Base-by-base conservation (phyloP, 768 basidiomycete species). In the Tephrocybe rancida region DNA sequence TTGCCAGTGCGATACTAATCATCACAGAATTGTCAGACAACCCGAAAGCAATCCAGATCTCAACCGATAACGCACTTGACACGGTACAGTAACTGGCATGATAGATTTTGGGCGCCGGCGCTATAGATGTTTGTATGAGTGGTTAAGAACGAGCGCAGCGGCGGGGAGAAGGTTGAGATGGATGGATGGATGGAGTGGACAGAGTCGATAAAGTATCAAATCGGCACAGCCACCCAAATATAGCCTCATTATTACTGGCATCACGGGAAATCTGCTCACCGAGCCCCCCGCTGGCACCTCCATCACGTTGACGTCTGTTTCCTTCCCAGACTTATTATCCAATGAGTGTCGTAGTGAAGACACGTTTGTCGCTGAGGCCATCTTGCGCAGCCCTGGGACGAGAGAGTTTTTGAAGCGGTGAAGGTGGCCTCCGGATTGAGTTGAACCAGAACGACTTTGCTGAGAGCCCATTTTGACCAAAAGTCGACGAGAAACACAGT, bases 1-100 rank as follows among this genome's bases (percentile, higher is more conserved):
- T 86, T 90, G 58, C 92, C 92, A 8, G 92, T 94, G 58, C 90
- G 88, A 64, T 93, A 92, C 90, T 92, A 61, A 25, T 39, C 29
- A 55, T 50, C 38, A 44, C n/a, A 42, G 19, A 34, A 41, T 26
- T 30, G 58, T 56, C 32, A 56, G 51, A 44, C n/a, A 22, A n/a
- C 22, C 48, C 25, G 41, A 26, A 38, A 55, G 53, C 26, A 41
- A 44, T 30, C 21, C 3, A 53, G 52, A 49, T n/a, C 56, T 57
- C 54, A 32, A 51, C 39, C 47, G 43, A 54, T 34, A 54, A 56
- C 64, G 41, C 54, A 78, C 78, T 70, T 78, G 75, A 59, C 78
- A 80, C 19, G 78, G 78, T 44, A 80, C 78, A 22, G 77, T 78
- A 24, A 66, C 63, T 43, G 77, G 62, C 68, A 70, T 69, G 11